Evolutionary conservation across 2,329 filamentous ascomycete genomes (phyloP), one percentile per base, ranked within the genome.

Genomic region (Claviceps fusiformis): DNA sequence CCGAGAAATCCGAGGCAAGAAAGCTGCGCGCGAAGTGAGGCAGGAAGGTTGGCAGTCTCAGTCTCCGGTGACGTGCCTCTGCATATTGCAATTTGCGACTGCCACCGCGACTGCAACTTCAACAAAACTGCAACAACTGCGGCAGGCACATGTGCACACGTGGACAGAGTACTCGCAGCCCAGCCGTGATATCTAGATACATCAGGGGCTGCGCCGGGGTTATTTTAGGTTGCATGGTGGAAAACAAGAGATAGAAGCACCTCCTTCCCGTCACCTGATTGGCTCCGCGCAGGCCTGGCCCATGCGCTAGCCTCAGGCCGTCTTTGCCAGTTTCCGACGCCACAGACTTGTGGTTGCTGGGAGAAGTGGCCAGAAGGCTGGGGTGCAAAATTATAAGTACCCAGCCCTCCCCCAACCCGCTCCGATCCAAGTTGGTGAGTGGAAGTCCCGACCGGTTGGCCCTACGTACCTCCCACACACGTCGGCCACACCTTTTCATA

Each of bases 331-430:
- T 67, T 63, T 61, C 67, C 68, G 66, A 67, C 72, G 71, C 72
- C 71, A 74, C 72, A 67, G 64, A 65, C 64, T 67, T 68, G 68
- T 67, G 65, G 70, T 67, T 72, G 71, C 71, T 73, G 63, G 72
- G 70, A 63, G 62, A 65, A 64, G 58, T 68, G 69, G 67, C 65
- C 65, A 62, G 67, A 64, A 62, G 62, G 63, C 64, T 64, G 62
- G 60, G 58, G 62, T 60, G 59, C 65, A 77, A 75, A 78, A 78
- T 74, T 80, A 80, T 80, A 80, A 79, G 71, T 71, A 77, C 70
- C 67, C 65, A 67, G 67, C 71, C 71, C 75, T 76, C 75, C 77
- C 77, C 76, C 77, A 73, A 69, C 72, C 70, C 72, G 64, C 67
- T 66, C 68, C 68, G 73, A 74, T 72, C 66, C 68, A 71, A 66